Base-by-base conservation (phyloP, 2,329 filamentous ascomycete species). In the Penicillium sp. region DNA sequence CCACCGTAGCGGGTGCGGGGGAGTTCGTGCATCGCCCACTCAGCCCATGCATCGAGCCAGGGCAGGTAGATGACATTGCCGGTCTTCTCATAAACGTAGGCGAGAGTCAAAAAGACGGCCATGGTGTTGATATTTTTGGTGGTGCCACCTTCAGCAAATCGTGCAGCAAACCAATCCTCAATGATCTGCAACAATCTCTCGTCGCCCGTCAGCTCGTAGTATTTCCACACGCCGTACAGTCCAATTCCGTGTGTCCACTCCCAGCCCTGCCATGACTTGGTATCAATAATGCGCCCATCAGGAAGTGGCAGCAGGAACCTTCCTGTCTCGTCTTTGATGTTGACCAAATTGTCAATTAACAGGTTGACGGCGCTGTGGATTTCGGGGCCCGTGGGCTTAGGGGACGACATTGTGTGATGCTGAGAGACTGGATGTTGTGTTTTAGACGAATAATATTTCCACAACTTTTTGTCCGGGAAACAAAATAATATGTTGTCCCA, bases 101-200 rank as follows among this genome's bases (percentile, higher is more conserved):
- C 89, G 0, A 93, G 81, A 0, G 89, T 90, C 21, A 92, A 77
- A 72, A 93, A 90, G 0, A 86, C 86, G 13, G 88, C 86, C 89
- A 93, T 91, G 17, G 90, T 92, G 78, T 91, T 92, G 81, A 91
- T 91, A 73, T 93, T 93, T 73, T 93, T 93, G 39, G 88, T 91
- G 4, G 90, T 93, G 69, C 81, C 86, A 21, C 88, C 88, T 55
- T 86, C 86, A 0, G 81, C 81, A 60, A 91, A 87, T 9, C 89
- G 86, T 48, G 81, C 82, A 7, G 79, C 77, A 75, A 91, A 93
- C 90, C 90, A 93, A 57, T 83, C 81, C 68, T 89, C 82, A 65
- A 93, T 91, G 60, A 89, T 86, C 60, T 80, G 73, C 21, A 91
- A 81, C 54, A 84, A 83, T 31, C 78, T 74, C 1, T 78, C 72